phyloP scores from a whole-genome alignment of 1,139 yeast species.

The Pichia norvegensis region DNA sequence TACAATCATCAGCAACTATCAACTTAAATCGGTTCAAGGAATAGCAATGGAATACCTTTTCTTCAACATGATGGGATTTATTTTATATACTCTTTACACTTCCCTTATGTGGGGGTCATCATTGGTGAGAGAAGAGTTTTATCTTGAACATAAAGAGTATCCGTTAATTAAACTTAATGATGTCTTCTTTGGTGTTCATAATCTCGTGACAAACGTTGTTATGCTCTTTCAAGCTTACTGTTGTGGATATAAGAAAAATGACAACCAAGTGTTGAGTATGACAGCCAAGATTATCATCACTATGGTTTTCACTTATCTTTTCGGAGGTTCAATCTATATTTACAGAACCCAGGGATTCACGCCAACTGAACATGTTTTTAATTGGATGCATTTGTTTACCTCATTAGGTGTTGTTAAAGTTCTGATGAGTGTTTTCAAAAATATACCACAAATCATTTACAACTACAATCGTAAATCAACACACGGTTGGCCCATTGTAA shows the following conservation, averaged over 20 bases:
- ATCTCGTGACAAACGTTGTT: conserved; percentile 21
- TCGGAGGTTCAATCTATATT: conserved; percentile 15
- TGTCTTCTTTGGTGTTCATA: conserved; percentile 26
- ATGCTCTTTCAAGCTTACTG: conserved; percentile 26
- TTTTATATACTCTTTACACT: conserved; percentile 25
- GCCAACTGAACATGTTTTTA: conserved; percentile 11
- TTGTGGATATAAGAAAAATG: conserved; percentile 27
- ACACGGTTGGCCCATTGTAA: conserved; percentile 37
- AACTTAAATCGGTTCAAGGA: conserved; percentile 27
- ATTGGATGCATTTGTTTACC: conserved; percentile 27
- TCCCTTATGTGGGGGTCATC: conserved; percentile 17
- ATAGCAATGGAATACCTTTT: conserved; percentile 28
- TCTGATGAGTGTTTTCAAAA: conserved; percentile 40
- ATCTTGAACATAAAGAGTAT: conserved; percentile 18
- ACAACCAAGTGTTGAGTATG: conserved; percentile 22
- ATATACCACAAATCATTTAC: conserved; percentile 47
- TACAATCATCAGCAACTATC: conserved; percentile 24
- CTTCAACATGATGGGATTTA: conserved; percentile 27
- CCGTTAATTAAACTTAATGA: conserved; percentile 27
- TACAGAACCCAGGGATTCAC: conserved; percentile 10
- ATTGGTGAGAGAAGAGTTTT: conserved; percentile 24
- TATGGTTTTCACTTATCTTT: conserved; percentile 14
- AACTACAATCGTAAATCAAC: conserved; percentile 47
- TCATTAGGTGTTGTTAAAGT: conserved; percentile 40
- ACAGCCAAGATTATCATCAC: conserved; percentile 18